These are phyloP conservation scores for Linnemannia exigua DNA, from an alignment of 192 early-diverging fungal species.

Conservation along the genomic window DNA sequence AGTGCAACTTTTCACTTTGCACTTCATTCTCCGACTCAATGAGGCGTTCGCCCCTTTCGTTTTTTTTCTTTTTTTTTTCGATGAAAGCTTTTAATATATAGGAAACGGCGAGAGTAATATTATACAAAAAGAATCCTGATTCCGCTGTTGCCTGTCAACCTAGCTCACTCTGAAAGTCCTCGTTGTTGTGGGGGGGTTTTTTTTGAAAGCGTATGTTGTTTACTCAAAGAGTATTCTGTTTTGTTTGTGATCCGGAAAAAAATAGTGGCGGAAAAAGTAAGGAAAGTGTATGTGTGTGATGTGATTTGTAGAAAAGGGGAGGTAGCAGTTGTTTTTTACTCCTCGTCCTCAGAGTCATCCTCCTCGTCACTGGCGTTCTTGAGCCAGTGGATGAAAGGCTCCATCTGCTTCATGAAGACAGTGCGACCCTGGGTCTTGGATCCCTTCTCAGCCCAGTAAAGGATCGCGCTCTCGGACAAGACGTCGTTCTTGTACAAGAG, in stretches of 20 bases:
- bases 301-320: neutral
- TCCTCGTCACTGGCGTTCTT: conserved; percentile 80
- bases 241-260: neutral
- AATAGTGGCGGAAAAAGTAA: neutral
- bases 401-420: conserved; percentile 94
- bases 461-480: conserved; percentile 90
- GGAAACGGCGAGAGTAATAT: conserved; percentile 1
- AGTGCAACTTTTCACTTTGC: neutral
- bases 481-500: conserved; percentile 93
- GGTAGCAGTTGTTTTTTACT: neutral
- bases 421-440: conserved; percentile 90
- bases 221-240: neutral
- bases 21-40: conserved; percentile 1
- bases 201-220: neutral
- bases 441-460: conserved; percentile 97
- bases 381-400: conserved; percentile 89
- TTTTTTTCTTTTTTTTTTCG: no score
- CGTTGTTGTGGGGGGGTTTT: neutral
- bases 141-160: neutral
- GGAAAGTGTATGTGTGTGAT: neutral
- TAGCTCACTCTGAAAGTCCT: neutral
- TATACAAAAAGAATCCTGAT: neutral
- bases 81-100: neutral
- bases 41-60: no score
- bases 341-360: conserved; percentile 75